A percentile compares a stretch with the other conserved stretches of the same genome.
These are phyloP conservation scores for Debaryomyces sp. DNA, from an alignment of 1,139 yeast species.

Conservation along the genomic window DNA sequence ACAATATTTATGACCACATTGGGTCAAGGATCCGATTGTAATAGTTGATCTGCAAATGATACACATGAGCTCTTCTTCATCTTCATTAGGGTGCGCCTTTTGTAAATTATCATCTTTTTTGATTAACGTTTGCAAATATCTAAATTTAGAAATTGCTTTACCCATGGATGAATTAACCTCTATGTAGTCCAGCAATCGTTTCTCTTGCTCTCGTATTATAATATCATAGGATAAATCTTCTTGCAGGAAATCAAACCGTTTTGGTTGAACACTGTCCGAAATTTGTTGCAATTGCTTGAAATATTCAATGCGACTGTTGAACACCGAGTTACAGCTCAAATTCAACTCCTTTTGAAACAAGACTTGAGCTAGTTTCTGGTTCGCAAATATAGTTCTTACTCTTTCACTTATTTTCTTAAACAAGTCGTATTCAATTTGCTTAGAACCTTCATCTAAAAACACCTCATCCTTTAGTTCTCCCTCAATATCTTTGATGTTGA, in stretches of 20 bases:
- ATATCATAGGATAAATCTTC: slow-evolving; percentile 18
- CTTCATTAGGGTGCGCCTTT: slow-evolving; percentile 16
- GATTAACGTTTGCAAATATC: slow-evolving; percentile 60
- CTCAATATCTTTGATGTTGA: slow-evolving; percentile 28
- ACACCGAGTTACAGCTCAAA: slow-evolving; percentile 61
- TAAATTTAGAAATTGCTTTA: slow-evolving; percentile 53
- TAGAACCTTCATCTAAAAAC: slow-evolving; percentile 11
- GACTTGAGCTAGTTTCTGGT: slow-evolving; percentile 42
- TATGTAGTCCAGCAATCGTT: neutral
- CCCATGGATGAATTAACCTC: slow-evolving; percentile 21
- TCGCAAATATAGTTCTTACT: slow-evolving; percentile 36
- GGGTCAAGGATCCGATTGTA: slow-evolving; percentile 73
- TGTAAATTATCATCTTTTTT: slow-evolving; percentile 13
- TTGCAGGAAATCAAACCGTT: slow-evolving; percentile 23
- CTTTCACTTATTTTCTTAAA: slow-evolving; percentile 26
- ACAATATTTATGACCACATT: slow-evolving; percentile 91
- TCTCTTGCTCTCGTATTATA: neutral
- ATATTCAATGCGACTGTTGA: slow-evolving; percentile 77
- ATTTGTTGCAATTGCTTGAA: slow-evolving; percentile 82
- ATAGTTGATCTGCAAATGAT: slow-evolving; percentile 76
- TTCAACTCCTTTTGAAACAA: slow-evolving; percentile 51
- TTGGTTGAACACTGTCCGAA: slow-evolving; percentile 70
- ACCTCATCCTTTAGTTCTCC: slow-evolving; percentile 24
- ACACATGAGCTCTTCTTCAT: slow-evolving; percentile 55
- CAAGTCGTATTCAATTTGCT: slow-evolving; percentile 21